Evolutionary conservation across 2,329 filamentous ascomycete genomes (phyloP).

Genomic region (Paecilomyces fulvus): DNA sequence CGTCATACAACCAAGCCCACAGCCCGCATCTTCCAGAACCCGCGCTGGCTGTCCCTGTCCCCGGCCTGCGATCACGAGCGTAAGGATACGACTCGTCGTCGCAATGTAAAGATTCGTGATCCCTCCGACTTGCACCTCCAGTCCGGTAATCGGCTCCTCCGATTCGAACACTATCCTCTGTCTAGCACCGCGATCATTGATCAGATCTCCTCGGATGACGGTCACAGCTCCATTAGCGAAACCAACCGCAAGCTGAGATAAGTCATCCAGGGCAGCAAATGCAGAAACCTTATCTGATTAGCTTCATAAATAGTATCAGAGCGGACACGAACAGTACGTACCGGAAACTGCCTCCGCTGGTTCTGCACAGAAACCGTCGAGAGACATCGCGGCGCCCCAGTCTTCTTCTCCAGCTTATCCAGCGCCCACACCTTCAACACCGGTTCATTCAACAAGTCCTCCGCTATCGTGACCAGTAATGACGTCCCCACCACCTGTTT

Average conservation of each 20-base stretch:
- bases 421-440: constrained; percentile 95
- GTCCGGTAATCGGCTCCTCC: constrained; percentile 88
- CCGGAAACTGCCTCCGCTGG: constrained; percentile 85
- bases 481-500: constrained; percentile 83
- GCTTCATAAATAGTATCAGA: no score
- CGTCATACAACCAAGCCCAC: constrained; percentile 91
- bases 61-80: constrained; percentile 75
- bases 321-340: constrained; percentile 30
- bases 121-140: constrained; percentile 61
- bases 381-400: constrained; percentile 76
- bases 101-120: constrained; percentile 81
- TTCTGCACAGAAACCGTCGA: constrained; percentile 83
- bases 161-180: constrained; percentile 95
- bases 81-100: constrained; percentile 80
- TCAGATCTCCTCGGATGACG: constrained; percentile 83
- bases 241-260: constrained; percentile 87
- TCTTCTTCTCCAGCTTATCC: constrained; percentile 90
- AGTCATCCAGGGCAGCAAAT: constrained; percentile 76
- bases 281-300: constrained; percentile 55
- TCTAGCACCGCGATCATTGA: constrained; percentile 89
- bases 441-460: constrained; percentile 81
- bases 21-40: constrained; percentile 81
- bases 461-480: constrained; percentile 68
- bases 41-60: constrained; percentile 84
- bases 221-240: constrained; percentile 95